Evolutionary conservation across 2,329 filamentous ascomycete genomes (phyloP).

Genomic region (Emericellopsis atlantica): DNA sequence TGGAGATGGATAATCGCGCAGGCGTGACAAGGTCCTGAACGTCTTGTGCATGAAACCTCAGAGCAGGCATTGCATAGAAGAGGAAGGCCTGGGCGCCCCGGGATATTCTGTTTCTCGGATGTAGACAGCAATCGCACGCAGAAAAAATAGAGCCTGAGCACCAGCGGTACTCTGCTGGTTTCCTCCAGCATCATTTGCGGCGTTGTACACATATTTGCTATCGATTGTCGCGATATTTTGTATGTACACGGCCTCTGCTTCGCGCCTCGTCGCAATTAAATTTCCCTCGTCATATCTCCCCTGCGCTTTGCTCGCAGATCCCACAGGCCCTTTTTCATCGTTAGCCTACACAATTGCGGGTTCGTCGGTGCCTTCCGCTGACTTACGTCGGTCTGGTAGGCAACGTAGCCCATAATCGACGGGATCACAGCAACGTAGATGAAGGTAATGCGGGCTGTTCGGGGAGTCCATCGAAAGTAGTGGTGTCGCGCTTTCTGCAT

Average conservation of each 20-base stretch:
- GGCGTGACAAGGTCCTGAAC: too few species aligned
- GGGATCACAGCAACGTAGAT: slow-evolving; percentile 67
- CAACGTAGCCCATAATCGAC: slow-evolving; percentile 53
- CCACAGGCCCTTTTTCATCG: slow-evolving; percentile 59
- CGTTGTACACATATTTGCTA: too few species aligned
- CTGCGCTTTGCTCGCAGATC: slow-evolving; percentile 77
- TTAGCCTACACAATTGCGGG: neutral
- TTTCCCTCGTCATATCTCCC: slow-evolving; percentile 55
- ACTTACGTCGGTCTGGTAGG: slow-evolving; percentile 79
- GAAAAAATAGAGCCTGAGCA: too few species aligned
- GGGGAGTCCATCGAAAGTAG: slow-evolving; percentile 88
- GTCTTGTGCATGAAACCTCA: too few species aligned
- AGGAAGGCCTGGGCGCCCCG: neutral
- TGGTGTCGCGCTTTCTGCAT: slow-evolving; percentile 78
- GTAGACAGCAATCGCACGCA: neutral
- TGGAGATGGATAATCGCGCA: too few species aligned
- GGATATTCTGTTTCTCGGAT: neutral
- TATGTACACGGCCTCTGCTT: slow-evolving; percentile 27
- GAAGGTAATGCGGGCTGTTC: slow-evolving; percentile 70
- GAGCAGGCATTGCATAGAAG: neutral
- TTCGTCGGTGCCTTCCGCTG: neutral
- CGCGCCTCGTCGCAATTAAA: neutral
- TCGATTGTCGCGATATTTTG: too few species aligned
- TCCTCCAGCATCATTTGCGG: too few species aligned
- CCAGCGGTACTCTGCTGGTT: too few species aligned